Evolutionary conservation across 2,329 filamentous ascomycete species (phyloP).

Genomic region (Neofusicoccum sp.): DNA sequence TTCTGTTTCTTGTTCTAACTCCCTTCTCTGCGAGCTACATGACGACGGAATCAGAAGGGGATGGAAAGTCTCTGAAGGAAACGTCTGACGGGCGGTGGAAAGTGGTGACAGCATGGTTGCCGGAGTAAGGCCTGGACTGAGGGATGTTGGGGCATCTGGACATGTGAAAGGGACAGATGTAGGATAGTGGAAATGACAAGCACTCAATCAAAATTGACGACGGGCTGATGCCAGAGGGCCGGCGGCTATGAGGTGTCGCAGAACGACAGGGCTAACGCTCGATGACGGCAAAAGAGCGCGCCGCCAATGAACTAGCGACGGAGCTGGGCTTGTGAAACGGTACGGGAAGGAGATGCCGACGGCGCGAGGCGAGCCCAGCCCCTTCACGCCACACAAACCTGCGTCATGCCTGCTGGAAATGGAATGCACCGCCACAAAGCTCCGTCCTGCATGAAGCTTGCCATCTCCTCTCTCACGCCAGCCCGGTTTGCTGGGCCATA

Average conservation of each 20-base stretch:
- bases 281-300: neutral
- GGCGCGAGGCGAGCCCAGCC: no score
- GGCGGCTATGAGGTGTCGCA: neutral
- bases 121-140: neutral
- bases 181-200: conserved; percentile 5
- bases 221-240: neutral
- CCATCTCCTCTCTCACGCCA: conserved; percentile 3
- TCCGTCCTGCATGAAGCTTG: neutral
- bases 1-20: neutral
- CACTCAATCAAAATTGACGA: neutral
- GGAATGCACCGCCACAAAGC: neutral
- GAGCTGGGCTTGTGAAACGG: neutral
- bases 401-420: neutral
- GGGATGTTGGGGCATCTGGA: conserved; percentile 10
- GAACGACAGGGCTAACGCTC: neutral
- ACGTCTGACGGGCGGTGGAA: neutral
- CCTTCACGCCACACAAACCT: neutral
- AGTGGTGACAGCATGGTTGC: neutral
- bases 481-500: neutral
- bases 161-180: conserved; percentile 4
- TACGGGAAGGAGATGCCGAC: neutral
- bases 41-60: neutral
- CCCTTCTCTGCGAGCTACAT: neutral
- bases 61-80: neutral
- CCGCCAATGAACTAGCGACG: neutral